Percentiles rank a stretch among this genome's conserved stretches.
Evolutionary conservation across 495 filamentous ascomycete species (phyloP).

Genomic region (Xylaria palmicola): DNA sequence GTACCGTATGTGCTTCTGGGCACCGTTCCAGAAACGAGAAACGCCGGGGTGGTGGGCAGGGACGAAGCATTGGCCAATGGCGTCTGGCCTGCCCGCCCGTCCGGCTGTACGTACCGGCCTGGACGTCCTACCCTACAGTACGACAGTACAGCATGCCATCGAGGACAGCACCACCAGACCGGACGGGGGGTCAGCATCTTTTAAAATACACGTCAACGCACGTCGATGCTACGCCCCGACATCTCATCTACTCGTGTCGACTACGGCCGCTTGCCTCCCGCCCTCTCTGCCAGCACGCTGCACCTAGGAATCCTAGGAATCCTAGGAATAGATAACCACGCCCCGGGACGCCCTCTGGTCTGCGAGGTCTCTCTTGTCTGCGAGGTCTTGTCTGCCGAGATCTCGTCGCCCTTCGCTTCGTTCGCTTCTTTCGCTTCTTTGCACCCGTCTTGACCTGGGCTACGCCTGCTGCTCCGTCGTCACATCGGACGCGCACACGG

Average conservation of each 20-base stretch:
- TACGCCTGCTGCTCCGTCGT: neutral
- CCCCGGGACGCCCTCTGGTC: neutral
- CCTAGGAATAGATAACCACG: too few species aligned
- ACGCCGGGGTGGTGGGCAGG: slow-evolving; percentile 4
- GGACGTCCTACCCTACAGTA: neutral
- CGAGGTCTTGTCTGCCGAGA: slow-evolving; percentile 1
- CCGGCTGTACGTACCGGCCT: neutral
- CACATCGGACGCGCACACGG: neutral
- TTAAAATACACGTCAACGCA: slow-evolving; percentile 11
- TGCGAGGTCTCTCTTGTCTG: neutral
- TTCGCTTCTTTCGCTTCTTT: neutral
- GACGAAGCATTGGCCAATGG: slow-evolving; percentile 10
- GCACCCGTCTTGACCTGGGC: neutral
- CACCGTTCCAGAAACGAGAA: neutral
- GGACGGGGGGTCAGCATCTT: neutral
- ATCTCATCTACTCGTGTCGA: neutral
- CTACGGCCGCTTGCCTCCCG: neutral
- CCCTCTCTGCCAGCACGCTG: neutral
- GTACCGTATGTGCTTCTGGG: slow-evolving; percentile 1
- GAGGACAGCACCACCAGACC: neutral
- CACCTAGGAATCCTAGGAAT: too few species aligned
- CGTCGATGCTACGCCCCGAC: slow-evolving; percentile 7
- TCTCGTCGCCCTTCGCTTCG: too few species aligned
- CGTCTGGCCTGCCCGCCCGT: slow-evolving; percentile 1
- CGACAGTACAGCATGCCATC: neutral